phyloP scores from a whole-genome alignment of 345 rosid genomes.

The Isatis tinctoria region DNA sequence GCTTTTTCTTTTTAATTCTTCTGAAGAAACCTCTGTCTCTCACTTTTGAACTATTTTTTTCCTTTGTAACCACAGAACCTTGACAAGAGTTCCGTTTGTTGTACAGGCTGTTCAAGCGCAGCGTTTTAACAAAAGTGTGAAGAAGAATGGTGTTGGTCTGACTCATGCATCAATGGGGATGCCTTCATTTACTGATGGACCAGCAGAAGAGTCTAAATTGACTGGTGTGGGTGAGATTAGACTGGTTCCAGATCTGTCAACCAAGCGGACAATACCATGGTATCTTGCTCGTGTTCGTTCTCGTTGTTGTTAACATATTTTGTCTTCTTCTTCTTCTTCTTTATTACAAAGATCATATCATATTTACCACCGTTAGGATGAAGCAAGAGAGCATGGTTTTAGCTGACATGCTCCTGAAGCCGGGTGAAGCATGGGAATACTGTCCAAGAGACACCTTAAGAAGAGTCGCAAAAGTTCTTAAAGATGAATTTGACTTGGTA shows the following conservation, averaged over 20 bases:
- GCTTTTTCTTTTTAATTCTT: not conserved
- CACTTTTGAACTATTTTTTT: not conserved
- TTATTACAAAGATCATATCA: not conserved
- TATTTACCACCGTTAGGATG: slow-evolving; percentile 41
- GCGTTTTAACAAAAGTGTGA: slow-evolving; percentile 58
- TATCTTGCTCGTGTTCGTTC: slow-evolving; percentile 16
- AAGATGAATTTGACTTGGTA: slow-evolving; percentile 87
- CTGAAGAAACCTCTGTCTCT: not conserved
- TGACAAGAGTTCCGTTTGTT: not conserved
- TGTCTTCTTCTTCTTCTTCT: not conserved
- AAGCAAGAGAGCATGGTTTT: slow-evolving; percentile 83
- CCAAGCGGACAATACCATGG: slow-evolving; percentile 76
- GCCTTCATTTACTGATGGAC: slow-evolving; percentile 71
- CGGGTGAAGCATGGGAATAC: slow-evolving; percentile 91
- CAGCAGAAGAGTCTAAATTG: slow-evolving; percentile 71
- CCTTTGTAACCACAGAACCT: not conserved
- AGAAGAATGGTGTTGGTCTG: slow-evolving; percentile 77
- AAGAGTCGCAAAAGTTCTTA: slow-evolving; percentile 58
- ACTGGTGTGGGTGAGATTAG: slow-evolving; percentile 87
- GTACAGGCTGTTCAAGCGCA: slow-evolving; percentile 68
- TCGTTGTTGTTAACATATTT: not conserved
- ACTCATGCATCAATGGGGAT: slow-evolving; percentile 80
- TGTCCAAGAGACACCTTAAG: slow-evolving; percentile 90
- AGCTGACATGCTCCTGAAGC: slow-evolving; percentile 82
- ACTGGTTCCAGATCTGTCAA: slow-evolving; percentile 79